Base-by-base conservation (phyloP, 78 protist genomes). In the slime mould (Dictyostelium discoideum) region DNA sequence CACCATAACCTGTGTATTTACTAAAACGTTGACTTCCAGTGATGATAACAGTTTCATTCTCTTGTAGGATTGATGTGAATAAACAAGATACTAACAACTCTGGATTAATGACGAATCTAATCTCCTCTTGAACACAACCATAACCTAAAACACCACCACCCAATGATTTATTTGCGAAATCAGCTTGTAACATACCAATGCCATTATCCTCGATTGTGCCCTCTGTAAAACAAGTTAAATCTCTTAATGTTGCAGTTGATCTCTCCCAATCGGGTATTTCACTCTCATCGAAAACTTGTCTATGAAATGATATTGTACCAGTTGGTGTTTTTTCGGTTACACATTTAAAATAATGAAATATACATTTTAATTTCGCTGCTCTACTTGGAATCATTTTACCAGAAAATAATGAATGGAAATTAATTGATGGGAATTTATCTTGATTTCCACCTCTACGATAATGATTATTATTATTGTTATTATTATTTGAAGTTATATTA, bases 51-150 rank as follows among this genome's bases (percentile, higher is more conserved):
- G 96, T 86, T 82, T 97, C 98, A 67, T 93, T 40, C 9, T 84
- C 96, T n/a, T 20, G 63, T 9, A 97, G 16, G 18, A 24, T 44
- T 32, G 74, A 92, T 20, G 86, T 84, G 54, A 97, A 73, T 29
- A 94, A 73, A 22, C 87, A 24, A 1, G 96, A 84, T n/a, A 93
- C 92, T 13, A 96, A 22, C 46, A 96, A 78, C 40, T 96, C 96
- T 9, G 98, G 96, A 88, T 96, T 63, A 5, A 89, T 79, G 11
- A 93, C 22, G 78, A 97, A 97, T 80, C 97, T 73, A 85, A 97
- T 96, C 79, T 97, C 98, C 79, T 97, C 98, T 76, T 97, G 98
- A 20, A 97, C 98, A 16, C 94, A 85, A 10, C 98, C 98, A 86
- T 96, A 80, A 29, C 98, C 93, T 5, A 97, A 54, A 16, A 93